Conservation (phyloP, 2,329 filamentous ascomycete genomes). For the Teratosphaeria destructans region DNA sequence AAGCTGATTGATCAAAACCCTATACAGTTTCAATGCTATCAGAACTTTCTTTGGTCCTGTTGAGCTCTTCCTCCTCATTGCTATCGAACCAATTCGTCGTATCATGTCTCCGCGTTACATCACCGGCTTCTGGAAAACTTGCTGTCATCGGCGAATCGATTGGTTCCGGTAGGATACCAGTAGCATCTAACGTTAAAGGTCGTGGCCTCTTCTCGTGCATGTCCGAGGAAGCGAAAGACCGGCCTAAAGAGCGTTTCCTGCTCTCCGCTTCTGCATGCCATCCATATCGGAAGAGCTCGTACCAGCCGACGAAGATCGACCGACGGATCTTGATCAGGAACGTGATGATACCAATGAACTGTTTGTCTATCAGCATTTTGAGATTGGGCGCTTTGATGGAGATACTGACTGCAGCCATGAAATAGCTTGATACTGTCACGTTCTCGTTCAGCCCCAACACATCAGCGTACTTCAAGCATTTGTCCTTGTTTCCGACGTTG, state of each 20-base stretch:
- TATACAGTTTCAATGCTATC: neutral
- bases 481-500: slow-evolving; percentile 48
- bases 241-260: neutral
- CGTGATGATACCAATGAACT: slow-evolving; percentile 73
- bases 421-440: slow-evolving; percentile 60
- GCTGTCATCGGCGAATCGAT: slow-evolving; percentile 1
- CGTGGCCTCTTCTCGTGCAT: slow-evolving; percentile 5
- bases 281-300: slow-evolving; percentile 41
- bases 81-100: slow-evolving; percentile 10
- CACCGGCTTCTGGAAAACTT: slow-evolving; percentile 7
- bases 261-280: slow-evolving; percentile 2
- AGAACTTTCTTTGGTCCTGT: neutral
- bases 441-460: slow-evolving; percentile 56
- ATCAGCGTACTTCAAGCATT: slow-evolving; percentile 50
- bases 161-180: slow-evolving; percentile 2
- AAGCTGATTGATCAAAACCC: neutral
- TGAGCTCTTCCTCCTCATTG: slow-evolving; percentile 1
- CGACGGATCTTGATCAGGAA: slow-evolving; percentile 63
- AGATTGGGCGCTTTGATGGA: slow-evolving; percentile 26
- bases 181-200: slow-evolving; percentile 4
- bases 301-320: slow-evolving; percentile 69
- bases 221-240: slow-evolving; percentile 6
- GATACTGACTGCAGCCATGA: slow-evolving; percentile 54
- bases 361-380: neutral
- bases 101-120: slow-evolving; percentile 10